Base-by-base conservation (phyloP, 1,139 yeast species). In the Geotrichum cucujoidarum region DNA sequence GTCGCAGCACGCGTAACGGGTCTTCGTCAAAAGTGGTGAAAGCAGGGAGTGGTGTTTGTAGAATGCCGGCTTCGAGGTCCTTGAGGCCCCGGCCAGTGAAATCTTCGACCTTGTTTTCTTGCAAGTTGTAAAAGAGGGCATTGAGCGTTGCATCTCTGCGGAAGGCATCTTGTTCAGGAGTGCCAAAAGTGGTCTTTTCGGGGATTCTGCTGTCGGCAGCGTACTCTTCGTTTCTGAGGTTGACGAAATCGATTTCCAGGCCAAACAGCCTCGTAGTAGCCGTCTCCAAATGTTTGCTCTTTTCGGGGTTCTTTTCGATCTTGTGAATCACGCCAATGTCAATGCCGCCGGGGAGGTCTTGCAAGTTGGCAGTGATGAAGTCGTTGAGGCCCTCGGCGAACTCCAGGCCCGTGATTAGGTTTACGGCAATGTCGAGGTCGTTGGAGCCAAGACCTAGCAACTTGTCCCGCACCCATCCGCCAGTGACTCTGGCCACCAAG, bases 401-500 rank as follows among this genome's bases (percentile, higher is more conserved):
- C 37, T 81, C 81, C 61, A 85, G 88, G 0, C 99, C 99, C 0
- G 95, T 78, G 60, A 87, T 68, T 50, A 73, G 73, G 64, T 92
- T 89, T 50, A 94, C 77, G 6, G 97, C 97, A 48, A 92, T 86
- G 60, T 92, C 99, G 37, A 92, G 72, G 64, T 92, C 99, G 61
- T 92, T 81, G 47, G 94, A 82, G 29, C 78, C 80, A 43, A 75
- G 73, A 0, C 95, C 95, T 34, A 94, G 70, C 33, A 92, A 69
- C 68, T 92, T 92, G 65, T 92, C 99, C 59, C 99, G 76, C 4
- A 92, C 99, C 99, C 99, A 92, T 0, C 99, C 99, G 29, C 99
- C 99, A 0, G 97, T 90, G 57, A 92, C 85, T 54, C 99, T 68
- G 18, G 90, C 72, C 29, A 77, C 81, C 20, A 81, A 56, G 3